Conservation (phyloP, 805 yeast genomes). For the Candida sonorensis region DNA sequence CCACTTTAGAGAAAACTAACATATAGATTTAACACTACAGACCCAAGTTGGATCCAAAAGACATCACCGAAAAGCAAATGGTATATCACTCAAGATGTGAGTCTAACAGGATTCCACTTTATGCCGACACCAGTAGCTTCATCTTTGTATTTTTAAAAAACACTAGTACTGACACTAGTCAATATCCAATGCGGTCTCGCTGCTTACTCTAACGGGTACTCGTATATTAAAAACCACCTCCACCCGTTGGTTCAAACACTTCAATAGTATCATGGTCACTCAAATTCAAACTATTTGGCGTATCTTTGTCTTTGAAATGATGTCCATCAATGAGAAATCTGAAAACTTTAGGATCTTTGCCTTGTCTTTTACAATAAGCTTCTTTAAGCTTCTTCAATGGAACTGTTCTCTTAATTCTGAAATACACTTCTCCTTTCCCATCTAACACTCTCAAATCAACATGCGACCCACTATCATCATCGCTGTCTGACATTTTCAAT, state of each 20-base stretch:
- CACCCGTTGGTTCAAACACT: not conserved
- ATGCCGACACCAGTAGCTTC: too few relatives aligned
- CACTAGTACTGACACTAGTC: too few relatives aligned
- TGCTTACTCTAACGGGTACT: too few relatives aligned
- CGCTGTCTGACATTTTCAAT: not conserved
- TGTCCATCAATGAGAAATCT: not conserved
- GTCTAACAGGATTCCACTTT: too few relatives aligned
- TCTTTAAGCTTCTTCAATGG: not conserved
- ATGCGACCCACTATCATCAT: not conserved
- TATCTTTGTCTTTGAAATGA: not conserved
- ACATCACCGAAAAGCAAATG: too few relatives aligned
- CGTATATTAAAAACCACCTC: not conserved
- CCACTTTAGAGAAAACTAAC: too few relatives aligned
- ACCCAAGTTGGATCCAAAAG: too few relatives aligned
- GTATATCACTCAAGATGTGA: too few relatives aligned
- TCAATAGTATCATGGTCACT: conserved; percentile 1
- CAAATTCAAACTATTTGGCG: not conserved
- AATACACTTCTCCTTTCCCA: not conserved
- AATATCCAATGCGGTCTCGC: too few relatives aligned
- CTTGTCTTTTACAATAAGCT: not conserved
- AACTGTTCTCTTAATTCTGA: not conserved
- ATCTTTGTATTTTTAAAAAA: too few relatives aligned
- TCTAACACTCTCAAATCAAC: not conserved
- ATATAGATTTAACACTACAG: too few relatives aligned
- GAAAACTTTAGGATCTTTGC: not conserved